A percentile compares a stretch with the other conserved stretches of the same genome.
Conservation (phyloP, 441 rosid species). For the Isatis lusitanica region DNA sequence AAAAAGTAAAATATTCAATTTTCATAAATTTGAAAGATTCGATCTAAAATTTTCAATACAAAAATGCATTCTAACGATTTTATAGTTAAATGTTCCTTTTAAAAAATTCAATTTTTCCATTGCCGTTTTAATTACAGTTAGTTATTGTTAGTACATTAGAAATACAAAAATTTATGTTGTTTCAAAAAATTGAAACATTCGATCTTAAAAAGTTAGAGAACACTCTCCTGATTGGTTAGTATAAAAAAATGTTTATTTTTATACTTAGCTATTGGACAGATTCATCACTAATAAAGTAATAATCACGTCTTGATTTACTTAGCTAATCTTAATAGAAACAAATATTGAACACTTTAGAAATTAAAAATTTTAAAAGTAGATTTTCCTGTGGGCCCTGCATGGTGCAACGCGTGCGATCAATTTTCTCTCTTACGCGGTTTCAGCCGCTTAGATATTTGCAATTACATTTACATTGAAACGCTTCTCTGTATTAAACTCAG, state of each 20-base stretch:
- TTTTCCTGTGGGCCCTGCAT: conserved; percentile 12
- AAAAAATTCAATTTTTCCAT: too few species aligned
- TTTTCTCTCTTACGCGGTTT: conserved; percentile 18
- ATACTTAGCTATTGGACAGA: not conserved
- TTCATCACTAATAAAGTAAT: conserved; percentile 7
- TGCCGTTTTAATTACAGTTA: too few species aligned
- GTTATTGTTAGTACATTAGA: too few species aligned
- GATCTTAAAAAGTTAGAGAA: not conserved
- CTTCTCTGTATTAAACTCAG: conserved; percentile 2
- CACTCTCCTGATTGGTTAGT: not conserved
- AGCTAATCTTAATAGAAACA: not conserved
- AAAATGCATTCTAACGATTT: too few species aligned
- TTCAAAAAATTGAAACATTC: too few species aligned
- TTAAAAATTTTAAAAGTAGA: not conserved
- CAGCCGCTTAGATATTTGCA: not conserved
- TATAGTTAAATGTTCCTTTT: too few species aligned
- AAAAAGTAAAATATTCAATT: too few species aligned
- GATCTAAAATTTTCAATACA: too few species aligned
- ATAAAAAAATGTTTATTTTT: not conserved
- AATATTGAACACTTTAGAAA: not conserved
- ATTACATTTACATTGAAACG: not conserved
- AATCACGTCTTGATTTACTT: conserved; percentile 23
- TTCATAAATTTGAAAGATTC: too few species aligned
- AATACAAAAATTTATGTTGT: too few species aligned
- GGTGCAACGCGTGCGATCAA: not conserved